Conservation (phyloP, 768 basidiomycete genomes). For the Hygrocybe coccinea region DNA sequence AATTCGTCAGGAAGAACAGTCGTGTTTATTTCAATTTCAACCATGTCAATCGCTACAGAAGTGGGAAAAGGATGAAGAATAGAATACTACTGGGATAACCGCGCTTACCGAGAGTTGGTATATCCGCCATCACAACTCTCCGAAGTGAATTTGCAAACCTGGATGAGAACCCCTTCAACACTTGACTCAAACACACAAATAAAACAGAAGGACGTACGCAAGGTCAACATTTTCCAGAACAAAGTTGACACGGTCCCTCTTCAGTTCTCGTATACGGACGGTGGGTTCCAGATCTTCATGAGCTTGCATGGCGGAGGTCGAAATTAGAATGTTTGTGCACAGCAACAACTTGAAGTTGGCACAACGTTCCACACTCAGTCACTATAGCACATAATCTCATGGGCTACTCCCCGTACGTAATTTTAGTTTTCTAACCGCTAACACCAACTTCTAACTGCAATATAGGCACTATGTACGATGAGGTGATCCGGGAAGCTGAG, state of each 20-base stretch:
- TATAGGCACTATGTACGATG: too few species aligned
- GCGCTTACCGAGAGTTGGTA: slow-evolving; percentile 81
- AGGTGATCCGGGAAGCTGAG: too few species aligned
- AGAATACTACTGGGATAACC: not conserved
- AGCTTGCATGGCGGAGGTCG: slow-evolving; percentile 30
- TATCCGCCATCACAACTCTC: slow-evolving; percentile 92
- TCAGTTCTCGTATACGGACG: slow-evolving; percentile 79
- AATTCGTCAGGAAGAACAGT: slow-evolving; percentile 95
- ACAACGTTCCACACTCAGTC: not conserved
- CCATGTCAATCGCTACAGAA: slow-evolving; percentile 86
- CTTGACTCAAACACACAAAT: not conserved
- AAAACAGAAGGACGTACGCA: slow-evolving; percentile 54
- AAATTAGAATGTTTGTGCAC: not conserved
- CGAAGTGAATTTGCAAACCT: slow-evolving; percentile 91
- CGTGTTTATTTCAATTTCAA: slow-evolving; percentile 87
- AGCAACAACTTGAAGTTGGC: not conserved
- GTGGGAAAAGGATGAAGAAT: not conserved
- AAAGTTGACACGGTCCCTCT: slow-evolving; percentile 84
- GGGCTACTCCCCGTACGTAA: too few species aligned
- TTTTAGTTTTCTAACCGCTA: too few species aligned
- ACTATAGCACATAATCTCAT: too few species aligned
- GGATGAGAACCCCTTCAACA: not conserved
- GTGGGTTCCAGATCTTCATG: slow-evolving; percentile 55
- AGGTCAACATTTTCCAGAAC: slow-evolving; percentile 94
- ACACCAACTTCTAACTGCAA: too few species aligned